Conservation (phyloP, 306 rosid species). For the Fragaria vesca region DNA sequence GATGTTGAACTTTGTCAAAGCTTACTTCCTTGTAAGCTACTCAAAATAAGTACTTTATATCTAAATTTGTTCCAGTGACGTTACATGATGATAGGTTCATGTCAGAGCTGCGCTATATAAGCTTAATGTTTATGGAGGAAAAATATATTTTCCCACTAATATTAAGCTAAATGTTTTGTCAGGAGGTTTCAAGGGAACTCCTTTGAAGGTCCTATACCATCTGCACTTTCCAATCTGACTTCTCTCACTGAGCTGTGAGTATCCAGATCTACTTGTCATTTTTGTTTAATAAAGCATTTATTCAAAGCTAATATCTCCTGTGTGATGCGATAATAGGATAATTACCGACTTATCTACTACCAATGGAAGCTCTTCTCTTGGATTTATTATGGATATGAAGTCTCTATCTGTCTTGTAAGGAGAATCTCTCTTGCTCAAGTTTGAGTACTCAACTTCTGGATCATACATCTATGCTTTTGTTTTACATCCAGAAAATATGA, state of each 20-base stretch:
- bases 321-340: conserved; percentile 40
- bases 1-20: conserved; percentile 58
- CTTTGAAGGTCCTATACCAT: conserved; percentile 67
- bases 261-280: conserved; percentile 12
- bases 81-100: neutral
- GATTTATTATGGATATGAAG: conserved; percentile 58
- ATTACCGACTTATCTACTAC: conserved; percentile 63
- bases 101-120: neutral
- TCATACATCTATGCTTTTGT: conserved; percentile 2
- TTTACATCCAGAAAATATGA: conserved; percentile 18
- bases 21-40: conserved; percentile 61
- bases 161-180: conserved; percentile 4
- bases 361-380: conserved; percentile 72
- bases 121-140: neutral
- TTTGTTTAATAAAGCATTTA: neutral
- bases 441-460: neutral
- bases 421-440: conserved; percentile 4
- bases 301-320: conserved; percentile 27
- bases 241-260: conserved; percentile 70
- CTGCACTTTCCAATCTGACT: conserved; percentile 62
- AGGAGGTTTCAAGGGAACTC: conserved; percentile 91
- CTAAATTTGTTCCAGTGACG: neutral
- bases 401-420: conserved; percentile 62
- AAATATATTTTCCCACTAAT: neutral
- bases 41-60: neutral